phyloP scores from a whole-genome alignment of 768 basidiomycete genomes.

The Tubosaeta sp. region DNA sequence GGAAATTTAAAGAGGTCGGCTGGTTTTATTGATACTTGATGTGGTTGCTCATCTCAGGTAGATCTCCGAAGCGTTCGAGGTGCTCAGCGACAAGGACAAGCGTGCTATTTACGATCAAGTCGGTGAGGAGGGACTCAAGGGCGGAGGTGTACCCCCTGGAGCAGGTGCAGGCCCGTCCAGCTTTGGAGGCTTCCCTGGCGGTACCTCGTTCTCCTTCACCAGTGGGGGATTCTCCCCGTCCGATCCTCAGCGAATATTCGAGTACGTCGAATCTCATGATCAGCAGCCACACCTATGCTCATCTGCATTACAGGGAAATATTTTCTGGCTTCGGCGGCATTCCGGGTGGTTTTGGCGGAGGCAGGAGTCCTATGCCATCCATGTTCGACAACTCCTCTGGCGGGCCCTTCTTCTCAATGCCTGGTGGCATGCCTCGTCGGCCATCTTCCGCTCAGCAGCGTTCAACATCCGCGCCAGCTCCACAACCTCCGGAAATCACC shows the following conservation, averaged over 20 bases:
- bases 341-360: slow-evolving; percentile 34
- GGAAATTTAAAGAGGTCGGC: slow-evolving; percentile 88
- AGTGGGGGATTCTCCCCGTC: slow-evolving; percentile 63
- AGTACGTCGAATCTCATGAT: slow-evolving; percentile 46
- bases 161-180: slow-evolving; percentile 36
- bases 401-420: slow-evolving; percentile 39
- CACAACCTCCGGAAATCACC: slow-evolving; percentile 56
- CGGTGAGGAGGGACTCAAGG: slow-evolving; percentile 93
- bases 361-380: slow-evolving; percentile 27
- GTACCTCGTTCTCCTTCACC: slow-evolving; percentile 54
- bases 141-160: slow-evolving; percentile 52
- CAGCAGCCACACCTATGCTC: not conserved
- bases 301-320: slow-evolving; percentile 43
- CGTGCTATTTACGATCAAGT: slow-evolving; percentile 87
- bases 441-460: slow-evolving; percentile 28
- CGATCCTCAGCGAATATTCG: slow-evolving; percentile 87
- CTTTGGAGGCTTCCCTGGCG: slow-evolving; percentile 46
- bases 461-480: slow-evolving; percentile 26
- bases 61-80: slow-evolving; percentile 96
- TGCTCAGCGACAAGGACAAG: slow-evolving; percentile 83
- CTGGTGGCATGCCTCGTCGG: slow-evolving; percentile 56
- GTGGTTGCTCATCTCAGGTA: slow-evolving; percentile 26
- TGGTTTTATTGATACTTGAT: no score
- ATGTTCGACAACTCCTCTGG: slow-evolving; percentile 40
- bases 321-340: slow-evolving; percentile 36